These are phyloP conservation scores for Cenchrus americanus DNA, from an alignment of 176 grass and related monocot genomes.

Conservation along the genomic window DNA sequence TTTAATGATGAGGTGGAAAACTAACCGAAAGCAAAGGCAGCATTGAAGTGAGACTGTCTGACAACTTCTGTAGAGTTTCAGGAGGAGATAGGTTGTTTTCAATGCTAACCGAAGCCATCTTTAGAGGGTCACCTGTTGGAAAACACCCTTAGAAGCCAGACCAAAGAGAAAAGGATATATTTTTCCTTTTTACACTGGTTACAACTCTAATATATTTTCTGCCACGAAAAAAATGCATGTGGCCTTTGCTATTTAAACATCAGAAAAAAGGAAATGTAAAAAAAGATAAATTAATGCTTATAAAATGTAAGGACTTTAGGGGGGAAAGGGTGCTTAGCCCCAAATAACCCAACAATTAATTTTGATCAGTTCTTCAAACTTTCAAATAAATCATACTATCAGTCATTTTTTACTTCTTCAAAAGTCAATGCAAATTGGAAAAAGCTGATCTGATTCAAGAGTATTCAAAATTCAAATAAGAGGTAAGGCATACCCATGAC, in stretches of 20 bases:
- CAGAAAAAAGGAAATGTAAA: background rate
- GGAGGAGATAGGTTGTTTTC: slow-evolving; percentile 64
- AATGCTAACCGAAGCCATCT: slow-evolving; percentile 83
- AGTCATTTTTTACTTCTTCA: background rate
- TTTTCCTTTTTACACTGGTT: background rate
- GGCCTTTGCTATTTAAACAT: background rate
- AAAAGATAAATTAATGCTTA: background rate
- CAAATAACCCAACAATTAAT: background rate
- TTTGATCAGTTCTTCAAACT: background rate
- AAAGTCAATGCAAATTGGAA: background rate
- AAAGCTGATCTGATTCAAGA: background rate
- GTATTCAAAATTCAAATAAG: background rate
- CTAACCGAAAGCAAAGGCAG: slow-evolving; percentile 88
- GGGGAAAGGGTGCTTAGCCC: background rate
- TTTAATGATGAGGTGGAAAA: background rate
- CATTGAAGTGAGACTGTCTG: slow-evolving; percentile 78
- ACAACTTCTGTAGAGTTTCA: slow-evolving; percentile 70
- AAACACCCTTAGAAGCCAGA: slow-evolving; percentile 28
- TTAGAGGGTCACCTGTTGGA: slow-evolving; percentile 74
- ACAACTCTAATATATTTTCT: background rate
- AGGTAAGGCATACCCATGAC: slow-evolving; percentile 71
- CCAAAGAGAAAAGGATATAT: background rate
- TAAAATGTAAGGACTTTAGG: no score
- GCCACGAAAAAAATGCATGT: background rate
- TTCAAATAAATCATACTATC: background rate